Base-by-base conservation (phyloP, 2,329 filamentous ascomycete species). In the Chaetomiaceae sp. region DNA sequence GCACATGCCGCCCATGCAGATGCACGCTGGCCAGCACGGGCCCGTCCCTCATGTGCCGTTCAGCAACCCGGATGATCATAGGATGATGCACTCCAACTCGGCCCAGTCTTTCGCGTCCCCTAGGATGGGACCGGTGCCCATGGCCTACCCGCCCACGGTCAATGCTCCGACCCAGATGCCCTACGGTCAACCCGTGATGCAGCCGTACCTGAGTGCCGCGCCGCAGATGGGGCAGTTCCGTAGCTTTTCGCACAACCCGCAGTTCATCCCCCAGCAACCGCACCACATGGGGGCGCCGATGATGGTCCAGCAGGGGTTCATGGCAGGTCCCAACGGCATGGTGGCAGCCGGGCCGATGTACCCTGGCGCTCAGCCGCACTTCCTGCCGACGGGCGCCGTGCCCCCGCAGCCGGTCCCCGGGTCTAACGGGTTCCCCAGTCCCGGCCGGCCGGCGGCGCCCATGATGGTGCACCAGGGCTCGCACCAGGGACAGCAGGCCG, bases 391-490 rank as follows among this genome's bases (percentile, higher is more conserved):
- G 17, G 72, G 69, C 21, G 71, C 72, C 35, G 77, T 74, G 2
- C 76, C 76, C 16, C 79, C 78, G 23, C 80, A 82, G 58, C 68
- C 72, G 8, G 77, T 82, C 48, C 81, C 85, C 17, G 87, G 81
- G 38, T 76, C 81, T 7, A 87, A 85, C 60, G 89, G 89, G 14
- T 96, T 88, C 63, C 87, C 89, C n/a, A 96, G 92, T 65, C 92
- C 92, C 1, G 84, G 89, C 50, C 82, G 90, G 42, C 83, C 85
- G 23, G 67, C 74, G 17, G 89, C 93, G 12, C 85, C 89, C 2
- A 89, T 95, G 84, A 97, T 97, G 92, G 87, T 85, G 62, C 91
- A 90, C 59, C 89, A 96, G 70, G 89, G 89, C 49, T 96, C 85
- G 62, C 91, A 91, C 59, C 89, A 96, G 70, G 89, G 91, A 35